Evolutionary conservation across 2,329 filamentous ascomycete species (phyloP).

Genomic region (Ophioceras dolichostomum): DNA sequence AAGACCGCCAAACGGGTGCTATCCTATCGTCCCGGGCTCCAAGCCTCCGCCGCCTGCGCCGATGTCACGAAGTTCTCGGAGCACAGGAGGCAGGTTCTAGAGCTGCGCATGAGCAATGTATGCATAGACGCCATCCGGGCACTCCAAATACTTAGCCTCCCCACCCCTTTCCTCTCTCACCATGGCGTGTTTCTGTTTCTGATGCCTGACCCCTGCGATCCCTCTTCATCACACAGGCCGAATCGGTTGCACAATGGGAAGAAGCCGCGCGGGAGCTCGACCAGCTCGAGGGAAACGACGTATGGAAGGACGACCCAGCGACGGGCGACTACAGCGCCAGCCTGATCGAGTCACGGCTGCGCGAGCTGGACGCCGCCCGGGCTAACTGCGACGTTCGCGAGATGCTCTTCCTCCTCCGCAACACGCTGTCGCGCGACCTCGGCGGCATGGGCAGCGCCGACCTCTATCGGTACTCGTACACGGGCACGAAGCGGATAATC

Average conservation of each 20-base stretch:
- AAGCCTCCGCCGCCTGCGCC: neutral
- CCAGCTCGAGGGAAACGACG: conserved; percentile 63
- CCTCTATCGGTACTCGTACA: conserved; percentile 72
- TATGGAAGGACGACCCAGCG: conserved; percentile 59
- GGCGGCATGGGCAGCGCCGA: conserved; percentile 76
- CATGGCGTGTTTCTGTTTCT: too few relatives aligned
- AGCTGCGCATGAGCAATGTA: conserved; percentile 8
- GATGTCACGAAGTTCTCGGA: neutral
- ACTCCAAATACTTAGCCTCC: too few relatives aligned
- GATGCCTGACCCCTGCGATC: too few relatives aligned
- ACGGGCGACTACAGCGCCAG: conserved; percentile 49
- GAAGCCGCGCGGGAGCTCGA: conserved; percentile 67
- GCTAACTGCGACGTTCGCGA: conserved; percentile 56
- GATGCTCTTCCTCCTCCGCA: conserved; percentile 75
- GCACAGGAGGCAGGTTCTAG: conserved; percentile 6
- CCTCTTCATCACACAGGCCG: conserved; percentile 50
- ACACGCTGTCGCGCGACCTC: conserved; percentile 65
- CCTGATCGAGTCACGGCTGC: conserved; percentile 57
- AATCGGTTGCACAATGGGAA: conserved; percentile 61
- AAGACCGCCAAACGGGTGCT: neutral
- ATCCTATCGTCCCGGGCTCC: neutral
- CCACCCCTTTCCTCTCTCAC: too few relatives aligned
- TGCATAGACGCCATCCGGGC: neutral
- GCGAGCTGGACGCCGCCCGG: conserved; percentile 63
- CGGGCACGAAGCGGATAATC: conserved; percentile 78